Evolutionary conservation across 163 green algal genomes (phyloP).

Genomic region (Volvox carteri): DNA sequence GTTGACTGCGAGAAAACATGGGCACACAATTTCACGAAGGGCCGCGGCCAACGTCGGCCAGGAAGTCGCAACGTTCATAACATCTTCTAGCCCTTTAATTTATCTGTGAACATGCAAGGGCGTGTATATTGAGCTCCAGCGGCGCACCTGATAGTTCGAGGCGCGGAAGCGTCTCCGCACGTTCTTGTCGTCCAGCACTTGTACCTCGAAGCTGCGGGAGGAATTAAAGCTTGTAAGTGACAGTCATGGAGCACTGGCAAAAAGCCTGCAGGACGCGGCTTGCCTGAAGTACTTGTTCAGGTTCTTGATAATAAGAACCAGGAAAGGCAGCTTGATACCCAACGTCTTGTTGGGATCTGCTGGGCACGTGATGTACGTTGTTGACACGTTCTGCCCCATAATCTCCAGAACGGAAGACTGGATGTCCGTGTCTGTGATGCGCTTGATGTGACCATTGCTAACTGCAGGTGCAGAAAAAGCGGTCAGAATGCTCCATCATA

Average conservation of each 20-base stretch:
- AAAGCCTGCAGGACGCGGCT: neutral
- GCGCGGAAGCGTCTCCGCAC: conserved; percentile 94
- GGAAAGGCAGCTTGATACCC: conserved; percentile 97
- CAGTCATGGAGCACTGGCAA: neutral
- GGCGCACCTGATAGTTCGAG: conserved; percentile 96
- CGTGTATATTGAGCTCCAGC: neutral
- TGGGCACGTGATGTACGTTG: conserved; percentile 91
- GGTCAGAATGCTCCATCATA: conserved; percentile 1
- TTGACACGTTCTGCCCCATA: conserved; percentile 92
- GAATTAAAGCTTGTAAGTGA: neutral
- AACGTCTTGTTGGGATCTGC: conserved; percentile 91
- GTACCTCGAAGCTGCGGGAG: conserved; percentile 93
- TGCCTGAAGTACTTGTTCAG: conserved; percentile 95
- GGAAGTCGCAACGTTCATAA: neutral
- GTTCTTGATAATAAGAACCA: conserved; percentile 98
- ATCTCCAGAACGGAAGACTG: conserved; percentile 96
- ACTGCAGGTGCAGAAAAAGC: conserved; percentile 74
- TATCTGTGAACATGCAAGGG: neutral
- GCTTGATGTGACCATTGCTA: conserved; percentile 95
- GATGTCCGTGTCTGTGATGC: conserved; percentile 96
- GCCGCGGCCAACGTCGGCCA: conserved; percentile 11
- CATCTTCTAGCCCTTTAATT: too few relatives aligned
- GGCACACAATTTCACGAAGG: conserved; percentile 18
- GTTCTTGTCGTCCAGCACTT: conserved; percentile 98
- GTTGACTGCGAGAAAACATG: conserved; percentile 81